Base-by-base conservation (phyloP, 345 rosid genomes). In the Eucalyptus rudis region DNA sequence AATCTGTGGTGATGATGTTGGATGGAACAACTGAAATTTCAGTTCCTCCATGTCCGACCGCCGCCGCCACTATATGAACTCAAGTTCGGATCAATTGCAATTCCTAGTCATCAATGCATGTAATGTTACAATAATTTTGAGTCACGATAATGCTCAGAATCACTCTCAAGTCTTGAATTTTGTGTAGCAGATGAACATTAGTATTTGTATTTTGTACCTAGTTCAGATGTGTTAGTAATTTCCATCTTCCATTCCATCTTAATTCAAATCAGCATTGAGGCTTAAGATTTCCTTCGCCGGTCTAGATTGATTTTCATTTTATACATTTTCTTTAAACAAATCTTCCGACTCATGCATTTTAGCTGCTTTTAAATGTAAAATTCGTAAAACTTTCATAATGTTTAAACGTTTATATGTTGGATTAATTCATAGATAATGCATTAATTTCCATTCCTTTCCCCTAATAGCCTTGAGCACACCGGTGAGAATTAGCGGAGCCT, bases 51-150 rank as follows among this genome's bases (percentile, higher is more conserved):
- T 76, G 86, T 54, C 89, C 14, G 25, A 71, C 89, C 0, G 36
- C 58, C 9, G 25, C 58, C 1, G 0, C 27, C 40, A 33, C 22
- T 25, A 2, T 59, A 1, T 59, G 66, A 25, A 59, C 14, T 25
- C 0, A 0, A 5, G 6, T 59, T 59, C 7, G 2, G 31, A 59
- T 25, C 31, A 0, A 5, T 27, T 13, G 66, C 31, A 0, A 12
- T 25, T 59, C 66, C n/a, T 25, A 25, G 66, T 59, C 66, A 27
- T 11, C 31, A 6, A 5, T 59, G 66, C 66, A 59, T 25, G 66
- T 24, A 58, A 10, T 25, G 66, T 58, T 10, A 25, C 14, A 25
- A 10, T 58, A 58, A 25, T 58, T 56, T 58, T 25, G 14, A 58
- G 66, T 25, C n/a, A 22, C 62, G 2, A 0, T 59, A 25, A 0